These are phyloP conservation scores for Globisporangium nagaii DNA, from an alignment of 352 stramenopile species.

Conservation along the genomic window DNA sequence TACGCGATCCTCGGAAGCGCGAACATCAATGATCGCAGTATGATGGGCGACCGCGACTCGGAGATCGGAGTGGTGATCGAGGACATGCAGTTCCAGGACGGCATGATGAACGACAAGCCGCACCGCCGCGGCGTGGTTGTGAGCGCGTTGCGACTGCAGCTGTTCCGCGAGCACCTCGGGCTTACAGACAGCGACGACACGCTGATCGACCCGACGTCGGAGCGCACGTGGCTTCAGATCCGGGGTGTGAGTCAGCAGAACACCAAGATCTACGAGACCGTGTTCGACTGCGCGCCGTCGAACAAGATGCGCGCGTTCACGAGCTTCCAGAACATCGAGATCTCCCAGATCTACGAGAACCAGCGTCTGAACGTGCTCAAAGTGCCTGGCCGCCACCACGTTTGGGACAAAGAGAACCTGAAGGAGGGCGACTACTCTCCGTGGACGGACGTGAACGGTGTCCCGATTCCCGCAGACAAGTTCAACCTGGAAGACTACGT, in stretches of 20 bases:
- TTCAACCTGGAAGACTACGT: constrained; percentile 77
- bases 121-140: constrained; percentile 59
- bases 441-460: constrained; percentile 84
- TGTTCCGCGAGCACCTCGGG: constrained; percentile 81
- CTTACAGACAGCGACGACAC: constrained; percentile 52
- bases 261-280: constrained; percentile 72
- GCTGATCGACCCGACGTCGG: constrained; percentile 46
- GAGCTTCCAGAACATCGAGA: constrained; percentile 71
- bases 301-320: constrained; percentile 75
- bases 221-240: constrained; percentile 65
- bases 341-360: constrained; percentile 86
- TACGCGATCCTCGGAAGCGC: constrained; percentile 89
- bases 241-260: constrained; percentile 51
- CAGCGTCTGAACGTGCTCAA: constrained; percentile 83
- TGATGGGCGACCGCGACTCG: constrained; percentile 89
- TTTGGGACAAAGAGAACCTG: constrained; percentile 72
- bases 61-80: constrained; percentile 85
- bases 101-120: constrained; percentile 66
- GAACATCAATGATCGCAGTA: constrained; percentile 95
- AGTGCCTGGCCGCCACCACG: constrained; percentile 44
- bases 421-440: constrained; percentile 79
- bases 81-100: constrained; percentile 76
- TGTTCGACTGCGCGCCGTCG: constrained; percentile 82
- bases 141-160: constrained; percentile 61
- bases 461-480: constrained; percentile 71